These are phyloP conservation scores for Trichoderma aggressivum DNA, from an alignment of 2,329 filamentous ascomycete genomes.

Conservation along the genomic window DNA sequence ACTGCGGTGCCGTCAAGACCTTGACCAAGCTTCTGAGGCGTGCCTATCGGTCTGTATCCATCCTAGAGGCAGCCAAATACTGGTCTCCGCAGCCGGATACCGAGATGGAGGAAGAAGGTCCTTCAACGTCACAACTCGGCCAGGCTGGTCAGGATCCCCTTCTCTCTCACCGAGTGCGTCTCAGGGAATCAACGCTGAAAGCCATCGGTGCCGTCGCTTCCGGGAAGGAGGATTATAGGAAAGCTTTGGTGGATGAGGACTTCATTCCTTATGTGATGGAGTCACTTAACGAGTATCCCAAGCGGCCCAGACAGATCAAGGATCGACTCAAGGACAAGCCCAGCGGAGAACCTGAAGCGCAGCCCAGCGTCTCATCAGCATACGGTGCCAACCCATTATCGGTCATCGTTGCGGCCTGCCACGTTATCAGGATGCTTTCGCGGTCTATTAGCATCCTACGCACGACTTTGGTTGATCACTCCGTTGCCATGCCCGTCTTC, in stretches of 20 bases:
- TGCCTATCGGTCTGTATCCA: constrained; percentile 46
- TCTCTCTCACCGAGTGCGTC: constrained; percentile 66
- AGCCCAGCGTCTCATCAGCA: constrained; percentile 36
- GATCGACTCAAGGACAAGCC: constrained; percentile 41
- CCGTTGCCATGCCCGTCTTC: constrained; percentile 74
- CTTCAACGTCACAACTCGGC: constrained; percentile 52
- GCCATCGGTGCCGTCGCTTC: constrained; percentile 79
- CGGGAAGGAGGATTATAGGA: constrained; percentile 79
- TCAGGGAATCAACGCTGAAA: constrained; percentile 72
- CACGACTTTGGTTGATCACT: constrained; percentile 83
- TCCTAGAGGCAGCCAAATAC: constrained; percentile 30
- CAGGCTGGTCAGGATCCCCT: constrained; percentile 56
- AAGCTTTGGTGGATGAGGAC: constrained; percentile 77
- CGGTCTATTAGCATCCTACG: constrained; percentile 80
- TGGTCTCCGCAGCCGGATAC: constrained; percentile 40
- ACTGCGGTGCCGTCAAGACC: constrained; percentile 51
- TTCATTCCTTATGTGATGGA: constrained; percentile 78
- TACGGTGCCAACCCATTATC: constrained; percentile 71
- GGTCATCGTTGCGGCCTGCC: constrained; percentile 82
- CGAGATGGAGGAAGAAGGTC: constrained; percentile 33
- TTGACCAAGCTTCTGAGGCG: constrained; percentile 49
- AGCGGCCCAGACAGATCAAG: constrained; percentile 45
- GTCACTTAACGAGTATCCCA: constrained; percentile 61
- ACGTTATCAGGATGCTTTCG: constrained; percentile 74
- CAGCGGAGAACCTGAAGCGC: constrained; percentile 27